A percentile compares a stretch with the other conserved stretches of the same genome.
phyloP scores from a whole-genome alignment of 495 filamentous ascomycete genomes.

The Chaetomium cochliodes region DNA sequence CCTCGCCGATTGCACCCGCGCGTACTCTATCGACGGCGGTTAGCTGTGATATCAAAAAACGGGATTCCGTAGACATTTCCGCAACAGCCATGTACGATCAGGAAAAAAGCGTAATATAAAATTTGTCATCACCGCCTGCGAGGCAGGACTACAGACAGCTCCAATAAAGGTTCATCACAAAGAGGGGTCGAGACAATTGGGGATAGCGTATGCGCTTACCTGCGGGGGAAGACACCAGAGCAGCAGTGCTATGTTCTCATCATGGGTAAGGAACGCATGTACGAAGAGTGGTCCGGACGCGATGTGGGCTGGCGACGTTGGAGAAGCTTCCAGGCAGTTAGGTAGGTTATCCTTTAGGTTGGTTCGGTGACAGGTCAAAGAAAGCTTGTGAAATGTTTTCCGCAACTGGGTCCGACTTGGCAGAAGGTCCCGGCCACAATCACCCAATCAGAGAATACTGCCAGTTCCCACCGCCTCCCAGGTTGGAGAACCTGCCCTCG shows the following conservation, averaged over 20 bases:
- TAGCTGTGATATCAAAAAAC: background rate
- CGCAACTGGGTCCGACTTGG: no score
- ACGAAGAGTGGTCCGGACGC: background rate
- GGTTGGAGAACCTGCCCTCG: no score
- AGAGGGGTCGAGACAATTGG: background rate
- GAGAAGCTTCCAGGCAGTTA: background rate
- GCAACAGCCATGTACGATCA: constrained; percentile 31
- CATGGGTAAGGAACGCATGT: constrained; percentile 1
- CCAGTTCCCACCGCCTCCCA: no score
- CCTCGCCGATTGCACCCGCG: background rate
- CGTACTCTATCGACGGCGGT: background rate
- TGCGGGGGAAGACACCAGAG: constrained; percentile 14
- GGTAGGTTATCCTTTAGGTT: no score
- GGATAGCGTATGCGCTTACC: constrained; percentile 8
- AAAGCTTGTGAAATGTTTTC: background rate
- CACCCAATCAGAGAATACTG: no score
- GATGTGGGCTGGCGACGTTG: background rate
- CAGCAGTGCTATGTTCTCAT: constrained; percentile 17
- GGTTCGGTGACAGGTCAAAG: background rate
- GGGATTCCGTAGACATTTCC: background rate
- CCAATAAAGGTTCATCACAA: constrained; percentile 78
- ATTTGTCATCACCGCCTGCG: constrained; percentile 49
- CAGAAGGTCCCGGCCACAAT: no score
- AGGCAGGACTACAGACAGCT: constrained; percentile 82
- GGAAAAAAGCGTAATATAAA: constrained; percentile 54